Base-by-base conservation (phyloP, 2,329 filamentous ascomycete genomes). In the Sclerotinia trifoliorum region DNA sequence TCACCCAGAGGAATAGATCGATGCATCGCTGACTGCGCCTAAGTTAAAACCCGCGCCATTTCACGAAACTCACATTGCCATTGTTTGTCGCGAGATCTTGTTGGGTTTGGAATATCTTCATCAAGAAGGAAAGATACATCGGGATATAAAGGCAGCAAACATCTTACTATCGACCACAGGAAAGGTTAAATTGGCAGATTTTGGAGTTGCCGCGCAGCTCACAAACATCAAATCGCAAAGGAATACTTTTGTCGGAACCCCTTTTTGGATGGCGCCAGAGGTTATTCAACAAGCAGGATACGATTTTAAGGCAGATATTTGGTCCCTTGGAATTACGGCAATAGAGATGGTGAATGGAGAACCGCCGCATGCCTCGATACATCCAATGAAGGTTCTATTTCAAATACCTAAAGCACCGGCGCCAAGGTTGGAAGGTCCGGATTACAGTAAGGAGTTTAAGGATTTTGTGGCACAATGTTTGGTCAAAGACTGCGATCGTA, bases 161-260 rank as follows among this genome's bases (percentile, higher is more conserved):
- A 88, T 97, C 44, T 85, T 98, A n/a, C 84, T 98, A n/a, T 95
- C 93, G 0, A 90, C 94, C 74, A 84, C 86, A 5, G 94, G 94
- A 76, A 94, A 92, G 77, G 94, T 98, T 78, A 98, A 98, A 83
- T 84, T 98, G 73, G 94, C 94, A 52, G 94, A 99, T 80, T 99
- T 99, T 77, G 95, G 95, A 69, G 95, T 99, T 54, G 95, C 95
- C 10, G 94, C 95, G 42, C 95, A 99, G 79, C 84, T 99, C 75
- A 96, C 93, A 70, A 97, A 97, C 78, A 96, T 98, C 81, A 97
- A 97, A 80, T 97, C 94, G 2, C 93, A 97, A 79, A 88, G 95
- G 66, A 94, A 98, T 80, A 99, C 95, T 0, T 98, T 99, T 76
- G 95, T 99, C 26, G 95, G 95, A 26, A 98, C 94, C 0, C 95